Evolutionary conservation across 1,139 yeast species (phyloP).

Genomic region (Magnusiomyces suaveolens): DNA sequence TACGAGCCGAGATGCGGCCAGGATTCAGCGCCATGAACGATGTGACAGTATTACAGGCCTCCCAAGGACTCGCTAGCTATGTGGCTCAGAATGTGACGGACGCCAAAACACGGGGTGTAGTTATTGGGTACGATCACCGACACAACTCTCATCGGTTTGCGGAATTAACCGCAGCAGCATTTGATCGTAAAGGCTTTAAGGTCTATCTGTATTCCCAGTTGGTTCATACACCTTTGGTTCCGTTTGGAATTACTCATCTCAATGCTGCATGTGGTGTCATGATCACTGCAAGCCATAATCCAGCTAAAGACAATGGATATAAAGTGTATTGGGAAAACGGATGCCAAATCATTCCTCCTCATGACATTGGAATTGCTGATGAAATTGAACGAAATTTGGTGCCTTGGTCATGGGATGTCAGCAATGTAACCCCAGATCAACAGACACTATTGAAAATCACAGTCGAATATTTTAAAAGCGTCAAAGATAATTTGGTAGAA

Average conservation of each 20-base stretch:
- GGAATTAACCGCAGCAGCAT: constrained; percentile 64
- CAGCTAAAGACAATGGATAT: constrained; percentile 87
- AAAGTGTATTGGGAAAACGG: constrained; percentile 91
- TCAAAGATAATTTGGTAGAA: constrained; percentile 12
- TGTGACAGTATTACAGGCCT: constrained; percentile 80
- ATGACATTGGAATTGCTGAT: constrained; percentile 62
- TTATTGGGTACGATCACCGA: constrained; percentile 88
- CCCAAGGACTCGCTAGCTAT: constrained; percentile 78
- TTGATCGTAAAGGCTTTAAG: constrained; percentile 54
- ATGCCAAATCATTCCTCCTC: constrained; percentile 92
- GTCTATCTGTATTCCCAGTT: constrained; percentile 54
- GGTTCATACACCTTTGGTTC: constrained; percentile 89
- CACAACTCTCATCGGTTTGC: constrained; percentile 74
- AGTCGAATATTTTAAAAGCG: constrained; percentile 19
- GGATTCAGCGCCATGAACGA: constrained; percentile 87
- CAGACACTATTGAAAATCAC: constrained; percentile 16
- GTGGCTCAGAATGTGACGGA: constrained; percentile 33
- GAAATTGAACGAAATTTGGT: constrained; percentile 49
- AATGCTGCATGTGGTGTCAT: constrained; percentile 75
- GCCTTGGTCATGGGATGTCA: constrained; percentile 43
- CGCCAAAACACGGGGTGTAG: constrained; percentile 41
- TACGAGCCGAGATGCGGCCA: constrained; percentile 79
- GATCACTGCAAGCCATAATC: constrained; percentile 96
- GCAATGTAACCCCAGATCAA: constrained; percentile 9
- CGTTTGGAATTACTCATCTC: constrained; percentile 62